Percentiles rank a stretch among this genome's conserved stretches.
Conservation (phyloP, 208 protist species). For the Trichomonas tenax region DNA sequence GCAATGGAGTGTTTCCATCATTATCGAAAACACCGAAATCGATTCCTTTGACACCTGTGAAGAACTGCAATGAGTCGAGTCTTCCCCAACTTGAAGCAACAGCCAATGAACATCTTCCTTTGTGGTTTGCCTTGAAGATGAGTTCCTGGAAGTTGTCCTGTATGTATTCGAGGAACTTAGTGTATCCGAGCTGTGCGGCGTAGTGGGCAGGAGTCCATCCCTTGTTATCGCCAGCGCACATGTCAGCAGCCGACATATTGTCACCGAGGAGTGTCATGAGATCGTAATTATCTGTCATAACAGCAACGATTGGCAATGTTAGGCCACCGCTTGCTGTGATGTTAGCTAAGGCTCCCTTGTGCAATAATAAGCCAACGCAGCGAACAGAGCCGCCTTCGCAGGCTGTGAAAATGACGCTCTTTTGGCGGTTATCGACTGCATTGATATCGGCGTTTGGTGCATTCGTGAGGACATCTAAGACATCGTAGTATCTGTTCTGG, state of each 20-base stretch:
- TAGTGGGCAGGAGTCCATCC: background rate
- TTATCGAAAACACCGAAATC: background rate
- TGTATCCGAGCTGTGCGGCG: background rate
- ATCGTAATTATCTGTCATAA: background rate
- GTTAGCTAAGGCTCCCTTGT: background rate
- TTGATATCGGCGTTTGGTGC: background rate
- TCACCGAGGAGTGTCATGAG: background rate
- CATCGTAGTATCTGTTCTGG: background rate
- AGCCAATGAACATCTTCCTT: background rate
- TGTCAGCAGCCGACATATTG: too few species aligned
- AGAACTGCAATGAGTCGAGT: background rate
- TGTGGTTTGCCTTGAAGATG: background rate
- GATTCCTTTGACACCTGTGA: background rate
- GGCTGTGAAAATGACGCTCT: background rate
- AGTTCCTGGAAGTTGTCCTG: background rate
- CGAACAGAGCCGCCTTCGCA: background rate
- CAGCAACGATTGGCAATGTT: background rate
- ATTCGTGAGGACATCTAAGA: background rate
- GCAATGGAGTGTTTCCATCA: background rate
- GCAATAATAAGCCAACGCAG: background rate
- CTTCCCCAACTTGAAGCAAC: background rate
- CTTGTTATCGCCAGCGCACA: background rate
- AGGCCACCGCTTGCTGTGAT: background rate
- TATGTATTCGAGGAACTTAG: background rate
- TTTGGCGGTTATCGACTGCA: background rate